phyloP scores from a whole-genome alignment of 2,329 filamentous ascomycete genomes.

The Purpureocillium takamizusanense region DNA sequence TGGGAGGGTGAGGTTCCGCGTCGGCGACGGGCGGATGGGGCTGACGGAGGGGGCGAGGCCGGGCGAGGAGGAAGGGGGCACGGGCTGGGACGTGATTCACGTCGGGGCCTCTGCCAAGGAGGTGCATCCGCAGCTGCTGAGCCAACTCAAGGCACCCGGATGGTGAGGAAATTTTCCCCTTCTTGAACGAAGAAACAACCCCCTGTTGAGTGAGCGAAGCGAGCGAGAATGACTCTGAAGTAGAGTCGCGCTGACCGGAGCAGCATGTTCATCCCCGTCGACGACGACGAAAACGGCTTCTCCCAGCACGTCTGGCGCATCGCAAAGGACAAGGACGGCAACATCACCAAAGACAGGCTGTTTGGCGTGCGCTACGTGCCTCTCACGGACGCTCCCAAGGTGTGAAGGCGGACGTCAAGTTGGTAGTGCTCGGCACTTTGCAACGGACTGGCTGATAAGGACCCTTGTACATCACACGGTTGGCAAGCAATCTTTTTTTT shows the following conservation, averaged over 20 bases:
- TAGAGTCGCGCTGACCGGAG: background rate
- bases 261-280: slow-evolving; percentile 72
- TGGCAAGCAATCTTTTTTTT: too few species aligned
- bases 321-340: slow-evolving; percentile 60
- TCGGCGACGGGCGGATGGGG: slow-evolving; percentile 65
- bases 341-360: slow-evolving; percentile 48
- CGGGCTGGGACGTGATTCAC: slow-evolving; percentile 84
- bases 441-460: too few species aligned
- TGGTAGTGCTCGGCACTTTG: too few species aligned
- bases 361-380: slow-evolving; percentile 73
- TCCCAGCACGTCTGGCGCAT: slow-evolving; percentile 65
- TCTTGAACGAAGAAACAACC: too few species aligned
- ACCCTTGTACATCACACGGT: too few species aligned
- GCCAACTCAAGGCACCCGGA: slow-evolving; percentile 72
- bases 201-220: background rate
- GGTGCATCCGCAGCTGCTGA: slow-evolving; percentile 62
- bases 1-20: slow-evolving; percentile 62
- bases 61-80: slow-evolving; percentile 37
- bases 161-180: slow-evolving; percentile 29
- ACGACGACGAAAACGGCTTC: slow-evolving; percentile 35
- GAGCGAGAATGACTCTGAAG: too few species aligned
- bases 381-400: slow-evolving; percentile 56
- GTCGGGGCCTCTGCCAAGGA: slow-evolving; percentile 78
- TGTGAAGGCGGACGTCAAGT: too few species aligned
- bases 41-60: slow-evolving; percentile 36